Conservation (phyloP, 345 rosid species). For the Cardamine resedifolia region DNA sequence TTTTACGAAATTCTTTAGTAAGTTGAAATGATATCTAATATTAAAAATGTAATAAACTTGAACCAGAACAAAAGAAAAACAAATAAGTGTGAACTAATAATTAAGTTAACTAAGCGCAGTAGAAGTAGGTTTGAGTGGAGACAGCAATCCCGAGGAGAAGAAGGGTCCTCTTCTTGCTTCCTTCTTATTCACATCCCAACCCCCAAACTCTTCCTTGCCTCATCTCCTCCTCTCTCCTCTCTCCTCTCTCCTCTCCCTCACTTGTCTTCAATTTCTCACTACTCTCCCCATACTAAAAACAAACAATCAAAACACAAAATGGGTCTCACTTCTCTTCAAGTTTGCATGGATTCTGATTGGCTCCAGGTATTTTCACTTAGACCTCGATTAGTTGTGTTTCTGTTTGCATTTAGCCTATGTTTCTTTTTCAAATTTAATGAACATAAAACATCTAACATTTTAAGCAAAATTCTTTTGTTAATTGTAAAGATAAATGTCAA, state of each 20-base stretch:
- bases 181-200: constrained; percentile 67
- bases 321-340: constrained; percentile 82
- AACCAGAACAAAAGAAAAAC: background rate
- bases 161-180: constrained; percentile 50
- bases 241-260: constrained; percentile 1
- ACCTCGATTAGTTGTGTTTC: background rate
- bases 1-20: background rate
- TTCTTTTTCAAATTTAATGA: constrained; percentile 4
- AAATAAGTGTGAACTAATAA: constrained; percentile 24
- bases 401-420: background rate
- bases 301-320: constrained; percentile 29
- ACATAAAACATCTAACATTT: background rate
- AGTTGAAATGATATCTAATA: background rate
- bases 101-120: constrained; percentile 6
- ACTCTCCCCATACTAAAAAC: constrained; percentile 9
- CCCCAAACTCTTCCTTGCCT: constrained; percentile 32
- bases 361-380: constrained; percentile 58
- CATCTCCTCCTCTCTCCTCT: constrained; percentile 15
- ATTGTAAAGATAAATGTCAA: constrained; percentile 10
- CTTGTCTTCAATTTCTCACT: background rate
- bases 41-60: background rate
- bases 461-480: background rate
- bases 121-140: constrained; percentile 31
- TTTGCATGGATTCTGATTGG: constrained; percentile 98
- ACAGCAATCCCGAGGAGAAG: constrained; percentile 42